Base-by-base conservation (phyloP, 2,329 filamentous ascomycete species). In the Plectosphaerella plurivora region DNA sequence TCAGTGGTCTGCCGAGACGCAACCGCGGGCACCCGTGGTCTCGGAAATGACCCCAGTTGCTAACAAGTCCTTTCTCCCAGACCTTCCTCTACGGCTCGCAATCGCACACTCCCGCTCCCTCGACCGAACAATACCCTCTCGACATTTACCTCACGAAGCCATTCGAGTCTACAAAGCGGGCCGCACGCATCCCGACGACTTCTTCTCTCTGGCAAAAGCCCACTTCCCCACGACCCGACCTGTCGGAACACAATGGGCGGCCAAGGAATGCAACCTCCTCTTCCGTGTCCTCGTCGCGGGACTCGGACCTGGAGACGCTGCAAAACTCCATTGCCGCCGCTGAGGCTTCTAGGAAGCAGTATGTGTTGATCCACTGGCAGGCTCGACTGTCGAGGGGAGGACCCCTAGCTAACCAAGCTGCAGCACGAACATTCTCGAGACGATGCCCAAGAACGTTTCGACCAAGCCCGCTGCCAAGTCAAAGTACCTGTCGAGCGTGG, bases 61-160 rank as follows among this genome's bases (percentile, higher is more conserved):
- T 49, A 48, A 41, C n/a, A 35, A 25, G 22, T 33, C 51, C 54
- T 57, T 36, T 48, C 46, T 28, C 16, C 28, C 58, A 84, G 82
- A 76, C 73, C 18, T 72, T 86, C 45, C 69, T 75, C 42, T 84
- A 79, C 59, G 81, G 78, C 57, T 71, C 72, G 18, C 73, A 72
- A 56, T 74, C 73, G 28, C 73, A 82, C 59, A 67, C 67, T 45
- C 73, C 83, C 54, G 64, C 71, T 50, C 70, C 67, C 50, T 71
- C 71, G 15, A 57, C 70, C 49, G 73, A 78, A 50, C 70, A 75
- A 15, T 72, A 74, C 50, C 69, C 76, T 28, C 78, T 78, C 67
- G 82, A 86, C 51, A 68, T 86, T 24, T 86, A 78, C 64, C 71
- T 78, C 41, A 77, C 79, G 45, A 72, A 77, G 55, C 73, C 77